Base-by-base conservation (phyloP, 495 filamentous ascomycete species). In the Talaromyces borbonicus region DNA sequence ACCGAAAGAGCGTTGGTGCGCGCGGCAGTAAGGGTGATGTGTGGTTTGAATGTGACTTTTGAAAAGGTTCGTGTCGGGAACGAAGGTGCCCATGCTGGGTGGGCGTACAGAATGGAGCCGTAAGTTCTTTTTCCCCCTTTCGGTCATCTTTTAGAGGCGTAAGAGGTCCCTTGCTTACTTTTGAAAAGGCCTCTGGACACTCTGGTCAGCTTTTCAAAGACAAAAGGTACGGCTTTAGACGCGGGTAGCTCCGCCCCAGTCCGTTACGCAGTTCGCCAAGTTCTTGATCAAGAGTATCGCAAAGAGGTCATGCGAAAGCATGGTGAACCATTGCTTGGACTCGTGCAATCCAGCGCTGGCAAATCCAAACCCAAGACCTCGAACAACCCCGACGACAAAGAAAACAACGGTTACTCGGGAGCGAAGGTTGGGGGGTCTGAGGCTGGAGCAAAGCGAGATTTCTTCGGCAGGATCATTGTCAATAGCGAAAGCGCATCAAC, bases 101-200 rank as follows among this genome's bases (percentile, higher is more conserved):
- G 83, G 81, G 80, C 90, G 8, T 95, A 92, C 59, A 78, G 92
- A 25, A 92, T 98, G 90, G 90, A 96, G 55, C 92, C 92, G 78
- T 89, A 70, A 70, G 83, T 80, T 42, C 33, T 20, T 44, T 2
- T 4, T 11, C 20, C 38, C 31, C n/a, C 22, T 15, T 30, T 35
- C 12, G 16, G 6, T 35, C 15, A 9, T 42, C 26, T 8, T 42
- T 29, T 29, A 29, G 26, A 29, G 6, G 6, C 5, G 26, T 6
- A 9, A 19, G 19, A 36, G 15, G 20, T 36, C 29, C 22, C 26
- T 44, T 43, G 22, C 46, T 61, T 56, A 31, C 11, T 32, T 8
- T 56, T 48, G 38, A 8, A 35, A 55, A 83, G 79, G 38, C 77
- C 83, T 2, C 56, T 95, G 16, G 90, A 97, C 60, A 61, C 67